A percentile compares a stretch with the other conserved stretches of the same genome.
Evolutionary conservation across 495 filamentous ascomycete genomes (phyloP).

Genomic region (Neurospora sp.): DNA sequence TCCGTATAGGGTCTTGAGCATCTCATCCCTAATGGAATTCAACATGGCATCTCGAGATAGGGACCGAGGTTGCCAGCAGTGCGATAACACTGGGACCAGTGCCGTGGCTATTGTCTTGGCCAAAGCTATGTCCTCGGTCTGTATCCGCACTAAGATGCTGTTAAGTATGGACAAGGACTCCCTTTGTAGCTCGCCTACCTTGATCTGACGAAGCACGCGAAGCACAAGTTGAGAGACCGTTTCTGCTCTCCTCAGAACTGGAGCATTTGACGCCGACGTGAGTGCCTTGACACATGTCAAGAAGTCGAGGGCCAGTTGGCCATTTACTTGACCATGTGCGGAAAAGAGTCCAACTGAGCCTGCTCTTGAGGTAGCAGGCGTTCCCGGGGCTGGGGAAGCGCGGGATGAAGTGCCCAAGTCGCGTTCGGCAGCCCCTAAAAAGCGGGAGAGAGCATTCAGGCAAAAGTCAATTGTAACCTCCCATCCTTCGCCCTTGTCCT

Average conservation of each 20-base stretch:
- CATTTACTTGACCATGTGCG: slow-evolving; percentile 16
- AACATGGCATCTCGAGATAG: slow-evolving; percentile 62
- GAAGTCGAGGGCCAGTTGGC: slow-evolving; percentile 43
- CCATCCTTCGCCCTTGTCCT: slow-evolving; percentile 56
- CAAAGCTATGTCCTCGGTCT: slow-evolving; percentile 57
- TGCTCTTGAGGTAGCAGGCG: slow-evolving; percentile 19
- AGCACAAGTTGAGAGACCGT: slow-evolving; percentile 49
- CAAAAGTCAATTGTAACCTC: slow-evolving; percentile 58
- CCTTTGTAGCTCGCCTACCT: slow-evolving; percentile 54
- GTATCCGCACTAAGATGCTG: slow-evolving; percentile 49
- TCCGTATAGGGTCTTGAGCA: slow-evolving; percentile 59
- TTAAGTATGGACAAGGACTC: slow-evolving; percentile 69
- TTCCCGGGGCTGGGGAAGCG: slow-evolving; percentile 33
- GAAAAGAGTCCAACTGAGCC: slow-evolving; percentile 8
- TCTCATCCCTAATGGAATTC: slow-evolving; percentile 45
- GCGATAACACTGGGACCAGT: slow-evolving; percentile 59
- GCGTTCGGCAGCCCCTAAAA: slow-evolving; percentile 28
- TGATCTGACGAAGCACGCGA: slow-evolving; percentile 46
- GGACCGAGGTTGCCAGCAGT: slow-evolving; percentile 63
- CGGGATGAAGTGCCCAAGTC: slow-evolving; percentile 21
- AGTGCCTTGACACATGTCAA: slow-evolving; percentile 57
- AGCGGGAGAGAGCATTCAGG: slow-evolving; percentile 38
- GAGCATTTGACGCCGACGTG: slow-evolving; percentile 59
- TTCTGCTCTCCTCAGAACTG: slow-evolving; percentile 49
- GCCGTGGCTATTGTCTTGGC: slow-evolving; percentile 45